Percentiles rank a stretch among this genome's conserved stretches.
These are phyloP conservation scores for Rhizopogon vulgaris DNA, from an alignment of 768 basidiomycete genomes.

Conservation along the genomic window DNA sequence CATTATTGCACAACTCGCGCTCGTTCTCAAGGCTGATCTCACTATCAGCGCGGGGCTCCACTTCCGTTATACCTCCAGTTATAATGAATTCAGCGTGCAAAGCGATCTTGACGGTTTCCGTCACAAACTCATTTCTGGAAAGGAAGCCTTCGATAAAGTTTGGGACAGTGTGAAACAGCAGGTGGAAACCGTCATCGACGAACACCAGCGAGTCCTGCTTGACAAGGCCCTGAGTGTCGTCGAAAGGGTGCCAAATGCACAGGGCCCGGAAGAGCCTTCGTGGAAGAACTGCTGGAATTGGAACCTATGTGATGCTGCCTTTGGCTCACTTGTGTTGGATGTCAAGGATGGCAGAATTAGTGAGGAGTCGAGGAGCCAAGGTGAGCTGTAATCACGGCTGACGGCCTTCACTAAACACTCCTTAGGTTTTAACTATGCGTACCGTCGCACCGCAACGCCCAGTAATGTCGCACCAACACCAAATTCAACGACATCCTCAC, in stretches of 20 bases:
- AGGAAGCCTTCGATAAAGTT: slow-evolving; percentile 83
- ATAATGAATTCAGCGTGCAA: slow-evolving; percentile 96
- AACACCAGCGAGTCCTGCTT: slow-evolving; percentile 79
- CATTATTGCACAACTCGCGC: slow-evolving; percentile 82
- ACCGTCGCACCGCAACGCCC: slow-evolving; percentile 65
- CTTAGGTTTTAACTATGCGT: slow-evolving; percentile 92
- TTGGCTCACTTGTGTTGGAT: slow-evolving; percentile 82
- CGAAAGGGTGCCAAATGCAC: slow-evolving; percentile 65
- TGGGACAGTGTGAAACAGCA: slow-evolving; percentile 92
- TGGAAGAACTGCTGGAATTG: slow-evolving; percentile 99
- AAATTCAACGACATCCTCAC: slow-evolving; percentile 45
- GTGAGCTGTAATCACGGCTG: slow-evolving; percentile 33
- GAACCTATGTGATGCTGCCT: slow-evolving; percentile 96
- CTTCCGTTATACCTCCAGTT: slow-evolving; percentile 93
- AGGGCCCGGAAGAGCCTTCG: slow-evolving; percentile 70
- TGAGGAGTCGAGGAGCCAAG: slow-evolving; percentile 89
- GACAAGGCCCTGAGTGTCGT: slow-evolving; percentile 86
- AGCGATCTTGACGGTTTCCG: slow-evolving; percentile 84
- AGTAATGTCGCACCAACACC: slow-evolving; percentile 52
- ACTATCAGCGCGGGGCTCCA: slow-evolving; percentile 93
- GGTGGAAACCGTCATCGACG: slow-evolving; percentile 88
- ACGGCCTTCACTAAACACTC: slow-evolving; percentile 3
- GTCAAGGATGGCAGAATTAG: slow-evolving; percentile 90
- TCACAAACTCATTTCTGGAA: slow-evolving; percentile 69
- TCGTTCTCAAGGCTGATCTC: slow-evolving; percentile 89